Evolutionary conservation across 2,329 filamentous ascomycete genomes (phyloP), one percentile per base, ranked within the genome.

Genomic region (Alternaria novae-zelandiae): DNA sequence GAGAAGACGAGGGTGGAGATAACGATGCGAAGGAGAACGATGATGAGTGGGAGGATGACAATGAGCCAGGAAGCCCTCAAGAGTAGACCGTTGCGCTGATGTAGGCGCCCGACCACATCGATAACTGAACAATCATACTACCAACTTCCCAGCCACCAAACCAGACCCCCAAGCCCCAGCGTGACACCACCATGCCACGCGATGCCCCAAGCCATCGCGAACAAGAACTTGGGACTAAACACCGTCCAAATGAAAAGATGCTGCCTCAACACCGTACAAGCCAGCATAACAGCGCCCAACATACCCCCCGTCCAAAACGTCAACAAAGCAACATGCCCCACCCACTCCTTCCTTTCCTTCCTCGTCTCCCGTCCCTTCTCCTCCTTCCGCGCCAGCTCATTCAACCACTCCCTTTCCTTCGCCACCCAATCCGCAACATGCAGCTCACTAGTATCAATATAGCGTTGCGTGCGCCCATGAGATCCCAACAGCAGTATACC

Each of bases 231-330:
- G 0, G 96, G 96, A 68, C 93, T 97, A 80, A 99, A 99, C 11
- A 99, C 96, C 1, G 95, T 98, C 96, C 96, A 99, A 65, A 99
- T 94, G 78, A 99, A 99, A 61, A 99, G 80, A 84, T 99, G 96
- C 28, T 92, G 93, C 69, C 95, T 85, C 75, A 99, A 80, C 8
- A 87, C 85, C 51, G 91, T 94, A 79, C 96, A 99, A 15, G 95
- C 94, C 13, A 86, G 88, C 95, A 98, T 98, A 23, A 97, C 90
- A 50, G 89, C 90, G 3, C 88, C 80, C 57, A 92, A 80, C 67
- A 88, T 89, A 1, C 84, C 83, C 1, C 91, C 86, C 11, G 87
- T 83, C 77, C 96, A 97, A 11, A 90, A 79, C 1, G 94, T 97
- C 72, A 92, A 79, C 44, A 92, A 72, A 1, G 86, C 82, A 0